Evolutionary conservation across 2,329 filamentous ascomycete genomes (phyloP).

Genomic region (Teratosphaeriaceae sp.): DNA sequence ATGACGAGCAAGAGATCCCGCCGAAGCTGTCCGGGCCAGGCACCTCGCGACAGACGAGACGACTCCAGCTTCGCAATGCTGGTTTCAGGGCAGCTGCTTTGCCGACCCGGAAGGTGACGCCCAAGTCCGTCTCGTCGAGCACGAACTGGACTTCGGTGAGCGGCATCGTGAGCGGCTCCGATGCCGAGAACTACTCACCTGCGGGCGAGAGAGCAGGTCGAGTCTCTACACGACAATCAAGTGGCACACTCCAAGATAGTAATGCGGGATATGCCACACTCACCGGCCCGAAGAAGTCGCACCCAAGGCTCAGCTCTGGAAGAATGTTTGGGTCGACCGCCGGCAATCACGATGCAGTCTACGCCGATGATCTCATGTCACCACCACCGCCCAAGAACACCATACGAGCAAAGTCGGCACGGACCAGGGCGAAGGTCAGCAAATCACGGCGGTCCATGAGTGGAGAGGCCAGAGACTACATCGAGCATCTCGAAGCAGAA

Average conservation of each 20-base stretch:
- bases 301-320: constrained; percentile 13
- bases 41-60: constrained; percentile 20
- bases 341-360: constrained; percentile 10
- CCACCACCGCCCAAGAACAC: constrained; percentile 11
- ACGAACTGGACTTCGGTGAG: constrained; percentile 15
- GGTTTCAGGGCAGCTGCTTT: constrained; percentile 28
- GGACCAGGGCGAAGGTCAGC: constrained; percentile 18
- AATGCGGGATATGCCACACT: constrained; percentile 13
- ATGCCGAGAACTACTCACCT: constrained; percentile 13
- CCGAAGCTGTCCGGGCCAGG: constrained; percentile 14
- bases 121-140: constrained; percentile 18
- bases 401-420: constrained; percentile 13
- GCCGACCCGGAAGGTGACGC: constrained; percentile 27
- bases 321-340: constrained; percentile 12
- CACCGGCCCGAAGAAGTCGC: constrained; percentile 13
- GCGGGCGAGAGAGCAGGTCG: constrained; percentile 4
- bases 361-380: constrained; percentile 6
- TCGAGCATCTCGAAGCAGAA: constrained; percentile 44
- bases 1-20: background rate
- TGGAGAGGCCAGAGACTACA: constrained; percentile 39
- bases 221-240: constrained; percentile 13
- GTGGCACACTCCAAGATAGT: constrained; percentile 27
- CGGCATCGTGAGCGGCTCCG: constrained; percentile 3
- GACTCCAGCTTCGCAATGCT: constrained; percentile 29
- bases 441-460: constrained; percentile 28